These are phyloP conservation scores for Aspergillus baeticus DNA, from an alignment of 495 filamentous ascomycete genomes.

Conservation along the genomic window DNA sequence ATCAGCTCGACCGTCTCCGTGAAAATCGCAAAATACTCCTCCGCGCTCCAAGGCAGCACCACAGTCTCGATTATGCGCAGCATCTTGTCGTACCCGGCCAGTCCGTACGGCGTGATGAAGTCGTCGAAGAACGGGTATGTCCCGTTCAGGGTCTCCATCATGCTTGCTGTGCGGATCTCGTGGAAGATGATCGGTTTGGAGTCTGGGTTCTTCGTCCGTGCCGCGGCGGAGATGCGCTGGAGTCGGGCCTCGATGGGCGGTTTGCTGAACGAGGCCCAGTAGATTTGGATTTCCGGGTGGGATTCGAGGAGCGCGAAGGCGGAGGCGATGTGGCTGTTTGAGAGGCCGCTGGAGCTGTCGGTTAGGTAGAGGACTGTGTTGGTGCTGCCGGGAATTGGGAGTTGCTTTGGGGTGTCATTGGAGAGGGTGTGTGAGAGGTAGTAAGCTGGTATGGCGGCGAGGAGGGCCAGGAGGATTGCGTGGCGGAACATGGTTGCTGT, in stretches of 20 bases:
- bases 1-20: neutral
- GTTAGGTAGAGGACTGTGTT: neutral
- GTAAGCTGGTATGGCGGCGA: no score
- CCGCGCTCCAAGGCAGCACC: neutral
- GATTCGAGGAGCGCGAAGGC: neutral
- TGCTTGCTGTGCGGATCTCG: no score
- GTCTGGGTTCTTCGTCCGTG: neutral
- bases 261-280: neutral
- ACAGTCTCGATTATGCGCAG: neutral
- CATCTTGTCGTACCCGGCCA: neutral
- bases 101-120: neutral
- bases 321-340: neutral
- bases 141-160: neutral
- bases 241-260: neutral
- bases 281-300: neutral
- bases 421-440: no score
- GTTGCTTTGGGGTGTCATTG: no score
- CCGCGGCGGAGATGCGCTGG: neutral
- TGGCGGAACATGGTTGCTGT: no score
- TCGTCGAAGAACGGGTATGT: no score
- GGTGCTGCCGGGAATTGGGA: neutral
- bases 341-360: neutral
- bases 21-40: neutral
- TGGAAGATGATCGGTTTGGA: neutral
- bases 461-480: no score